Conservation (phyloP, 495 filamentous ascomycete genomes). For the Massariosphaeria phaeospora region DNA sequence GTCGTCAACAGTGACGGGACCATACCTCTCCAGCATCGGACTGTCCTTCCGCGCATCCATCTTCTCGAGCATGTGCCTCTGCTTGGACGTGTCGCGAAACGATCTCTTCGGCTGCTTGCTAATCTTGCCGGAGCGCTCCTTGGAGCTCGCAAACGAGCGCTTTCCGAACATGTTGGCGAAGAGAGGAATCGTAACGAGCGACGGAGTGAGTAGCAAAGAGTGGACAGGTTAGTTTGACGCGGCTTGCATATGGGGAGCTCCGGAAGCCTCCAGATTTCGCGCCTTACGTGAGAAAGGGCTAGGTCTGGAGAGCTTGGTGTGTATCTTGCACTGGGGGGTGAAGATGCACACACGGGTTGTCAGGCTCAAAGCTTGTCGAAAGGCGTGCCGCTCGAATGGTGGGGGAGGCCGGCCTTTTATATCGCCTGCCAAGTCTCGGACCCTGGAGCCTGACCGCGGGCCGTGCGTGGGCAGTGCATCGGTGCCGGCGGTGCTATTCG, state of each 20-base stretch:
- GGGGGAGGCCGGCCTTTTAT: slow-evolving; percentile 32
- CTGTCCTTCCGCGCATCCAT: slow-evolving; percentile 44
- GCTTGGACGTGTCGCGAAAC: slow-evolving; percentile 65
- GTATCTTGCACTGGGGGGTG: slow-evolving; percentile 24
- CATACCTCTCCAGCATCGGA: slow-evolving; percentile 49
- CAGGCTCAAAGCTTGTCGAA: slow-evolving; percentile 32
- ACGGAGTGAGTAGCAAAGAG: slow-evolving; percentile 29
- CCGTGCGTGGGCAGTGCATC: slow-evolving; percentile 19
- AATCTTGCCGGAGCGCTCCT: slow-evolving; percentile 73
- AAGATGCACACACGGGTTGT: slow-evolving; percentile 30
- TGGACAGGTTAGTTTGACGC: slow-evolving; percentile 38
- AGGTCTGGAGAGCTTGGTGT: slow-evolving; percentile 32
- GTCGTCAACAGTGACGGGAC: neutral
- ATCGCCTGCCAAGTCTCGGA: slow-evolving; percentile 23
- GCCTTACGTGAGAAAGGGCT: slow-evolving; percentile 20
- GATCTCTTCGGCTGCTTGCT: slow-evolving; percentile 67
- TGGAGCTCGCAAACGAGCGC: slow-evolving; percentile 66
- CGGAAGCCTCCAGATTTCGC: slow-evolving; percentile 35
- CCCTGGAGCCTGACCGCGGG: slow-evolving; percentile 16
- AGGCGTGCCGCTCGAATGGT: slow-evolving; percentile 20
- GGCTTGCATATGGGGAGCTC: slow-evolving; percentile 34
- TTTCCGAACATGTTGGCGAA: slow-evolving; percentile 66
- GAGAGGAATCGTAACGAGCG: slow-evolving; percentile 38
- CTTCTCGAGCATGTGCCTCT: slow-evolving; percentile 63
- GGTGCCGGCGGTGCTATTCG: slow-evolving; percentile 15